phyloP scores from a whole-genome alignment of 2,329 filamentous ascomycete genomes.

The Ascochyta clinopodiicola region DNA sequence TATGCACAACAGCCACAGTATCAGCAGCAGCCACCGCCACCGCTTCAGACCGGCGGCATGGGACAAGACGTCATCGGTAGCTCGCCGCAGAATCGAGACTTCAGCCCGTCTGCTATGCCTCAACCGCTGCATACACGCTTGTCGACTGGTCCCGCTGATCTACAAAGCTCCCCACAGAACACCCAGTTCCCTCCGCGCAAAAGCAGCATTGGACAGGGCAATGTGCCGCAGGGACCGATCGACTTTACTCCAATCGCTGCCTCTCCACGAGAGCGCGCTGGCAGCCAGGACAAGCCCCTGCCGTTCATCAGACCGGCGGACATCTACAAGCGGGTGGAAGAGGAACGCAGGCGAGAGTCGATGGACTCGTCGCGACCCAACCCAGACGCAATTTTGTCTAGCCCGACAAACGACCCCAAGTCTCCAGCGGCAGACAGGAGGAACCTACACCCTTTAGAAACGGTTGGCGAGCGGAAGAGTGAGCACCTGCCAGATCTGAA shows the following conservation, averaged over 20 bases:
- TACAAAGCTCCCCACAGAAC: constrained; percentile 35
- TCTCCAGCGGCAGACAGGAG: constrained; percentile 30
- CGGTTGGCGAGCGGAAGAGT: constrained; percentile 65
- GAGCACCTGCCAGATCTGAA: constrained; percentile 61
- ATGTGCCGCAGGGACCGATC: constrained; percentile 22
- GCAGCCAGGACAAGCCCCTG: constrained; percentile 57
- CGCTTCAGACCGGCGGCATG: constrained; percentile 34
- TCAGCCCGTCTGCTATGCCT: constrained; percentile 60
- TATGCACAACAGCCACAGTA: constrained; percentile 15
- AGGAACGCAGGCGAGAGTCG: constrained; percentile 67
- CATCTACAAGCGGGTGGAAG: constrained; percentile 74
- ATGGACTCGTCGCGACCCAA: constrained; percentile 65
- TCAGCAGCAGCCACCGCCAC: constrained; percentile 21
- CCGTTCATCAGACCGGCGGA: constrained; percentile 77
- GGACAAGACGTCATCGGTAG: constrained; percentile 42
- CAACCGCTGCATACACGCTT: constrained; percentile 55
- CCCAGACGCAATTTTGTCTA: constrained; percentile 57
- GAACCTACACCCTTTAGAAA: constrained; percentile 52
- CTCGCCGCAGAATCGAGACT: constrained; percentile 55
- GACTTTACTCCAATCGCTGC: constrained; percentile 20
- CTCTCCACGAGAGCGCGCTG: constrained; percentile 36
- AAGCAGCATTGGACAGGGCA: constrained; percentile 63
- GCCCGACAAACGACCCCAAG: constrained; percentile 28
- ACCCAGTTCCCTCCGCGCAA: constrained; percentile 65
- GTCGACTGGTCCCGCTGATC: constrained; percentile 47